phyloP scores from a whole-genome alignment of 768 basidiomycete species.

The Inosperma sp. region DNA sequence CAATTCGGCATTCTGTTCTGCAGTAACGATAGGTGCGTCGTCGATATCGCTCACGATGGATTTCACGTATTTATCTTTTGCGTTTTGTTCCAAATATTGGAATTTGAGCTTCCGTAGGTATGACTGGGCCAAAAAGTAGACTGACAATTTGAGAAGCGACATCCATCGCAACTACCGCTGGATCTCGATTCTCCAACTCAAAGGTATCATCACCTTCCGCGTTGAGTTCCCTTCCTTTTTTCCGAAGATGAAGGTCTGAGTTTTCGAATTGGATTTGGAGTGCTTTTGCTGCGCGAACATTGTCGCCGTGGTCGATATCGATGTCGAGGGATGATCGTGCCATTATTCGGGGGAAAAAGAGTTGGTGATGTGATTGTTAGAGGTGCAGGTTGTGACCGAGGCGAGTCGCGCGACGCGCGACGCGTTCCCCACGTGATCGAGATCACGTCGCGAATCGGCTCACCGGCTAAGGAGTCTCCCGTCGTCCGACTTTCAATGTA shows the following conservation, averaged over 20 bases:
- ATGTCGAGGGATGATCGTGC: slow-evolving; percentile 22
- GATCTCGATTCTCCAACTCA: slow-evolving; percentile 46
- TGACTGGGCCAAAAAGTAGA: slow-evolving; percentile 37
- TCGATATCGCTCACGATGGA: slow-evolving; percentile 81
- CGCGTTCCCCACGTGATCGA: too few species aligned
- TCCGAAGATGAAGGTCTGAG: slow-evolving; percentile 35
- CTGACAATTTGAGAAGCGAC: slow-evolving; percentile 60
- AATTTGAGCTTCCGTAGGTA: slow-evolving; percentile 82
- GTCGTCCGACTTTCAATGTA: too few species aligned
- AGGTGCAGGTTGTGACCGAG: too few species aligned
- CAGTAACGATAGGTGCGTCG: slow-evolving; percentile 75
- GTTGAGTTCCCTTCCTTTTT: slow-evolving; percentile 35
- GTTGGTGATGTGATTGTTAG: too few species aligned
- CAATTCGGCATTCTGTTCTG: slow-evolving; percentile 72
- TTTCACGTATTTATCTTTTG: slow-evolving; percentile 84
- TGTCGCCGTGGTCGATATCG: slow-evolving; percentile 30
- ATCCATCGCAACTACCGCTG: slow-evolving; percentile 52
- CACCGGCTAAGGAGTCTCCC: too few species aligned
- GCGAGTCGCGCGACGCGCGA: too few species aligned
- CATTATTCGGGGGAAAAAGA: slow-evolving; percentile 7
- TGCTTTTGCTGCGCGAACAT: slow-evolving; percentile 30
- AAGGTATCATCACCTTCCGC: slow-evolving; percentile 34
- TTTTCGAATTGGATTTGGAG: slow-evolving; percentile 34
- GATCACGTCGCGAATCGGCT: too few species aligned
- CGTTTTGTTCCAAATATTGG: slow-evolving; percentile 85